A percentile compares a stretch with the other conserved stretches of the same genome.
phyloP scores from a whole-genome alignment of 768 basidiomycete species.

The Pulveroboletus ravenelii region DNA sequence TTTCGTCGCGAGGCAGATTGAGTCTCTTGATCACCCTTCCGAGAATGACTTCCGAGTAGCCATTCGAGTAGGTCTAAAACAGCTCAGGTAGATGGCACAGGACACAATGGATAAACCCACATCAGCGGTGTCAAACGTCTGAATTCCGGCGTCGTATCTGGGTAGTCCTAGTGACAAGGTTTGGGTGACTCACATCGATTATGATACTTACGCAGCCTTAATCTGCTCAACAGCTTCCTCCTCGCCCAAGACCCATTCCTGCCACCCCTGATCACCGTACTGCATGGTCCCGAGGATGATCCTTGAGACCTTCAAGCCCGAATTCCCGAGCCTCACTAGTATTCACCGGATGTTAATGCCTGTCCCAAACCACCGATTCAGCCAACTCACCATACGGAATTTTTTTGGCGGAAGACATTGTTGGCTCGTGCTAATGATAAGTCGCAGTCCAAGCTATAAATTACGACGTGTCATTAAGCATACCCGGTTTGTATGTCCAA shows the following conservation, averaged over 20 bases:
- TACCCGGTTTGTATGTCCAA: neutral
- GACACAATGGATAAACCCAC: slow-evolving; percentile 13
- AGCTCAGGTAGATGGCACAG: neutral
- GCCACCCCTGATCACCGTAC: slow-evolving; percentile 46
- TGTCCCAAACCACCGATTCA: neutral
- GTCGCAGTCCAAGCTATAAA: neutral
- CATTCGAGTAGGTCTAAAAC: slow-evolving; percentile 57
- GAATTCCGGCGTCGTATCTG: slow-evolving; percentile 34
- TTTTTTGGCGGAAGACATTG: slow-evolving; percentile 23
- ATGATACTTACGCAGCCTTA: slow-evolving; percentile 38
- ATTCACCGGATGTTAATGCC: neutral
- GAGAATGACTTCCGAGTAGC: slow-evolving; percentile 58
- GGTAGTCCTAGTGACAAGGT: neutral
- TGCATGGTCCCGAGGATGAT: slow-evolving; percentile 49
- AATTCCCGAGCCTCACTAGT: slow-evolving; percentile 41
- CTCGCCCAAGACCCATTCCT: slow-evolving; percentile 48
- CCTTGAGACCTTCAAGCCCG: slow-evolving; percentile 47
- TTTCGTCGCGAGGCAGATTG: slow-evolving; percentile 64
- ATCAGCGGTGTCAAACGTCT: slow-evolving; percentile 34
- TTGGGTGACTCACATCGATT: neutral
- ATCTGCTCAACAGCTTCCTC: slow-evolving; percentile 43
- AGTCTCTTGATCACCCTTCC: slow-evolving; percentile 69
- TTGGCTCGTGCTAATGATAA: neutral
- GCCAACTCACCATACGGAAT: slow-evolving; percentile 31
- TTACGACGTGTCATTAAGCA: neutral